Base-by-base conservation (phyloP, 2,329 filamentous ascomycete genomes). In the Colletotrichum sojae region DNA sequence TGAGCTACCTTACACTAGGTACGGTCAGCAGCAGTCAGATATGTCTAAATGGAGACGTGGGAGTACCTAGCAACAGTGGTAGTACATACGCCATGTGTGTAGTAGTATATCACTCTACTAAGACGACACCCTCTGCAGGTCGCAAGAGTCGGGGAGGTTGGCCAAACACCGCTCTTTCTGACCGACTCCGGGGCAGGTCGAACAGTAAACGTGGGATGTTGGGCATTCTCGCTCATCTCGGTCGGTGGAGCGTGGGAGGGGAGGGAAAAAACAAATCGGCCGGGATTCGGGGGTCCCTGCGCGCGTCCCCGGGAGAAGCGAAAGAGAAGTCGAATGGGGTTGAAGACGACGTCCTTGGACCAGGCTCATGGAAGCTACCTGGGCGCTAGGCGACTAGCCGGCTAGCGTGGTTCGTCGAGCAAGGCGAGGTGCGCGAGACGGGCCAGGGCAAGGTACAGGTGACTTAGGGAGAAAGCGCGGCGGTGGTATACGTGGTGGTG, bases 311-410 rank as follows among this genome's bases (percentile, higher is more conserved):
- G 53, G 63, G 51, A 49, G 43, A 48, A 43, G 43, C 43, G 54
- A 22, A 31, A 52, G 6, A 52, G 62, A 58, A 22, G 62, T 64
- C 36, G 62, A 56, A 56, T 40, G 53, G 43, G 31, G 39, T 43
- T 53, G 55, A 67, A 68, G 65, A 68, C 65, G 39, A 40, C 31
- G 53, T 68, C 65, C 65, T 64, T 39, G 60, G 65, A 63, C 60
- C 65, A 64, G 65, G 65, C 65, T 68, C 65, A 57, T 68, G 65
- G 65, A 64, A 68, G 65, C 65, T 64, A 53, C 60, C 25, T 64
- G 16, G 39, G 43, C 65, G 20, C 65, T 68, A 64, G 65, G 53
- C 54, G 27, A 63, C 46, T 63, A 57, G 18, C 54, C 40, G 65
- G 25, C 65, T 68, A 68, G 65, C 65, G 65, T 64, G 60, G 60